Evolutionary conservation across 495 filamentous ascomycete species (phyloP), one percentile per base, ranked within the genome.

Genomic region (Echria macrotheca): DNA sequence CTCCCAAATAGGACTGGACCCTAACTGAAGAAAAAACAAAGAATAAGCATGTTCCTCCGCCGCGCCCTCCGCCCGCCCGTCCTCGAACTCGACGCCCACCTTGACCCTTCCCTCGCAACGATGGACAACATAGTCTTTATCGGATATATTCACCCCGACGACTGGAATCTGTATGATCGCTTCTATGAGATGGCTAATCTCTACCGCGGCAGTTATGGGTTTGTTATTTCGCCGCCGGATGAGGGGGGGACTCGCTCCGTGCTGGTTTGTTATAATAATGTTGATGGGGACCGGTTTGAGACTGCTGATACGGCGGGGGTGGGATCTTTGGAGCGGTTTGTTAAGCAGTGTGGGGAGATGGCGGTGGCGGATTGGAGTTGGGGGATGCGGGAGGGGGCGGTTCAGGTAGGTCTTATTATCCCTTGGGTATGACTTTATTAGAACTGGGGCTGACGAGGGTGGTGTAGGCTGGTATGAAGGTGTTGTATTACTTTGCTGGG

Each of bases 401-500:
- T 6, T 6, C 6, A 37, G 35, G 35, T 37, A 9, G 21, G 35
- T 37, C 4, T 37, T 9, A 5, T 31, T 31, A 12, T 6, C 2
- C 8, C 21, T 11, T 2, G 1, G n/a, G n/a, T 11, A 6, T 14
- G 5, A 3, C 5, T 5, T 7, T 7, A 17, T 5, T 37, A 18
- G n/a, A 17, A 9, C n/a, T 7, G 38, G 22, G 5, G 21, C 38
- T 41, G 38, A 23, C 18, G 4, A 21, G 19, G 33, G 33, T 6
- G 2, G 17, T 24, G 5, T 35, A 70, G 68, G 36, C 47, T 9
- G 59, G 59, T 1, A 71, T 68, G 54, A 60, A 56, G n/a, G 49
- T 68, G 5, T 46, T 63, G 18, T 64, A 69, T 46, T 65, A 63
- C 45, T 69, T 71, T 47, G 52, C 57, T 2, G 12, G 22, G 1